Base-by-base conservation (phyloP, 169 alveolate species). In the Plasmodium gaboni region DNA sequence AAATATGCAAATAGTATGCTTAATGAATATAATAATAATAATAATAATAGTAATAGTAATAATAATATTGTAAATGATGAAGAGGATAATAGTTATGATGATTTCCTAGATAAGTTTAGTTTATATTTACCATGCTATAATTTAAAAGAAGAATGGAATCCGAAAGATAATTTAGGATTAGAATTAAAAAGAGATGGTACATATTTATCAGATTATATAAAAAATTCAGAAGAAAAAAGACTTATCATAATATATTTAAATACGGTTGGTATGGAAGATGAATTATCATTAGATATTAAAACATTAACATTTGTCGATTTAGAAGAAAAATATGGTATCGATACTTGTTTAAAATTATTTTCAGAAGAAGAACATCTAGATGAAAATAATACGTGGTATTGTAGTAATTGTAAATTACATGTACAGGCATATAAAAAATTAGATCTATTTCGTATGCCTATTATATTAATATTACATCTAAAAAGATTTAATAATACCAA, bases 351-450 rank as follows among this genome's bases (percentile, higher is more conserved):
- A 48, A 91, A 94, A 32, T 72, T 92, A 22, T 97, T 96, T 91
- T 68, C 93, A 6, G 93, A 88, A 68, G 88, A 91, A 63, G 98
- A 97, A 74, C 93, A 92, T 61, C 93, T 97, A 48, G 97, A 96
- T 9, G 92, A 93, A 76, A 95, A 95, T 24, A 96, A 97, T 92
- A 88, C 96, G 60, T 96, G 98, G 98, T 96, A 93, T 90, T 97
- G 99, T 90, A 88, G 94, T 26, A 94, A 93, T 73, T 97, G 99
- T 89, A 95, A 96, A 71, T 89, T 94, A 38, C 97, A 96, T 68
- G 96, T 93, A 42, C 93, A 91, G 74, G 99, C 98, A 6, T 89
- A 87, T 51, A 97, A 97, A 76, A 94, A 94, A 80, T 93, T 97
- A 94, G 97, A 96, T 88, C 86, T 97, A 24, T 97, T 94, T 88